These are phyloP conservation scores for Craspedostauros australis DNA, from an alignment of 108 stramenopile species.

Conservation along the genomic window DNA sequence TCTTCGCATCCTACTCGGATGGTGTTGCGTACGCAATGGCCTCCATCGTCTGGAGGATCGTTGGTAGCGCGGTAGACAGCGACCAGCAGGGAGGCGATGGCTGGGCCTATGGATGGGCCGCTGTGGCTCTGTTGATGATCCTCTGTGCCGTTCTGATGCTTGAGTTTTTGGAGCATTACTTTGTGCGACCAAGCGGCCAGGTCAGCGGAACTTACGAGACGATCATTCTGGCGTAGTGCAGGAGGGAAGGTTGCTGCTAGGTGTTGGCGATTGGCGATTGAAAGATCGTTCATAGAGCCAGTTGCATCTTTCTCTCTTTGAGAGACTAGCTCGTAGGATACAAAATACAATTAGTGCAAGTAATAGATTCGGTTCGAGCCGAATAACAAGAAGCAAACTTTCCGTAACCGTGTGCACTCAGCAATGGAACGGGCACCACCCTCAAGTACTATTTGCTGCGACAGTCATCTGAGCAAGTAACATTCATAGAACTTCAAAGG, in stretches of 20 bases:
- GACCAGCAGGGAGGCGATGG: conserved; percentile 62
- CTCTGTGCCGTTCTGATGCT: conserved; percentile 73
- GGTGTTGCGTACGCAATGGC: conserved; percentile 65
- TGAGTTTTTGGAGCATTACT: conserved; percentile 74
- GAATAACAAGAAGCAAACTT: too few species aligned
- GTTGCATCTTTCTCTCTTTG: too few species aligned
- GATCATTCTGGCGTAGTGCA: conserved; percentile 39
- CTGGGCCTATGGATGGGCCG: conserved; percentile 84
- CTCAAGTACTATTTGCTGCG: too few species aligned
- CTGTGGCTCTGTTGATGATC: conserved; percentile 64
- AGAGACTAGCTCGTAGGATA: too few species aligned
- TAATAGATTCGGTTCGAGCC: too few species aligned
- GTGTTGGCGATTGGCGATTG: too few species aligned
- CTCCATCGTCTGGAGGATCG: conserved; percentile 62
- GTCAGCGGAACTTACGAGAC: conserved; percentile 42
- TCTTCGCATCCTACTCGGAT: conserved; percentile 69
- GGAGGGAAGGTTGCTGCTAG: background rate
- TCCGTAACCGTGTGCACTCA: too few species aligned
- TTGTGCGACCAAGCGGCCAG: conserved; percentile 28
- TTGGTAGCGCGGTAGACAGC: conserved; percentile 58
- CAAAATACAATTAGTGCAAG: too few species aligned
- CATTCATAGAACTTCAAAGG: too few species aligned
- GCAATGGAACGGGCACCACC: too few species aligned
- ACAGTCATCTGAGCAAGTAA: too few species aligned
- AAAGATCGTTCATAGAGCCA: too few species aligned